phyloP scores from a whole-genome alignment of 495 filamentous ascomycete genomes.

The Aspergillus avenaceus region DNA sequence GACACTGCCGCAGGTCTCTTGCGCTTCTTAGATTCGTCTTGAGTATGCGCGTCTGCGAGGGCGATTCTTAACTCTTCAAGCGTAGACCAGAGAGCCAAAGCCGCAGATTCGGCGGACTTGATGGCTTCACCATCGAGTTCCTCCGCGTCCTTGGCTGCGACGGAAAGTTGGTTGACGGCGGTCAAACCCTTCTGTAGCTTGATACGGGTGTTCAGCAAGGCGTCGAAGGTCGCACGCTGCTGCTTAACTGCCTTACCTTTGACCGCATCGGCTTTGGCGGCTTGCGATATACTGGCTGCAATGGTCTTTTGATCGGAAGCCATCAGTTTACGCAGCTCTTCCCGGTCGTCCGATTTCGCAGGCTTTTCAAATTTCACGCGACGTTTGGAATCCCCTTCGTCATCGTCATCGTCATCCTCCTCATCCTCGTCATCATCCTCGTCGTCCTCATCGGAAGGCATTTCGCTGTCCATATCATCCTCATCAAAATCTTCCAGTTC shows the following conservation, averaged over 20 bases:
- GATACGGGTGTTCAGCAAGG: constrained; percentile 81
- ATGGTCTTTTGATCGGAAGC: constrained; percentile 66
- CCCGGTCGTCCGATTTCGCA: constrained; percentile 41
- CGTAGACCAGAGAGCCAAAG: constrained; percentile 79
- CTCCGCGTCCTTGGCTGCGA: constrained; percentile 29
- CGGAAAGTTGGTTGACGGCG: constrained; percentile 70
- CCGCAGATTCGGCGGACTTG: constrained; percentile 81
- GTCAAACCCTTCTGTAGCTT: constrained; percentile 86
- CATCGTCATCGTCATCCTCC: constrained; percentile 29
- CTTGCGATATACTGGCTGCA: constrained; percentile 63
- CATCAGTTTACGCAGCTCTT: constrained; percentile 65
- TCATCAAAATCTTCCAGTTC: constrained; percentile 18
- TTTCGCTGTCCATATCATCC: constrained; percentile 18
- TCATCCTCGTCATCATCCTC: constrained; percentile 42
- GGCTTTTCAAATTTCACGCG: constrained; percentile 18
- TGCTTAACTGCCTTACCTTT: constrained; percentile 83
- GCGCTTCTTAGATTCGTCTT: constrained; percentile 52
- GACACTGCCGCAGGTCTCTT: constrained; percentile 49
- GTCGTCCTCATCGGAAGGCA: constrained; percentile 22
- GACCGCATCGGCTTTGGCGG: constrained; percentile 70
- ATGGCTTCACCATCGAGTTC: constrained; percentile 43
- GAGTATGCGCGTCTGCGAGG: constrained; percentile 47
- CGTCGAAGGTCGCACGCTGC: constrained; percentile 81
- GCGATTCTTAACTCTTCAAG: constrained; percentile 68
- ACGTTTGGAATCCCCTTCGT: constrained; percentile 26